Evolutionary conservation across 2,329 filamentous ascomycete species (phyloP).

Genomic region (Nemania sp.): DNA sequence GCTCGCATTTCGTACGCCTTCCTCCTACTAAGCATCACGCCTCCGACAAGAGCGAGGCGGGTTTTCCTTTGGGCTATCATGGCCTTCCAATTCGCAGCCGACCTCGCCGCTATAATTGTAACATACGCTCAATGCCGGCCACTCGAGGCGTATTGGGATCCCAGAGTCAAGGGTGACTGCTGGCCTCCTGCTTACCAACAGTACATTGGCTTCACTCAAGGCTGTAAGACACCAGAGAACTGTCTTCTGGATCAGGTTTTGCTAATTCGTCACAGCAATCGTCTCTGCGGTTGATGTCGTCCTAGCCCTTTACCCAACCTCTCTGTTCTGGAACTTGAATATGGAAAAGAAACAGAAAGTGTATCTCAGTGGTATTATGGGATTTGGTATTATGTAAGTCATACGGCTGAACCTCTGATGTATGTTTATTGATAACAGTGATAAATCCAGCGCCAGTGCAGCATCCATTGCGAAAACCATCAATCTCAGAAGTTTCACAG

Average conservation of each 20-base stretch:
- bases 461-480: slow-evolving; percentile 28
- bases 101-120: slow-evolving; percentile 23
- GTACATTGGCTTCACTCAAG: slow-evolving; percentile 27
- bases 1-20: slow-evolving; percentile 28
- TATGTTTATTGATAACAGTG: no score
- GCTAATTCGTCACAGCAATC: slow-evolving; percentile 19
- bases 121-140: slow-evolving; percentile 26
- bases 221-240: slow-evolving; percentile 23
- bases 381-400: slow-evolving; percentile 25
- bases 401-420: no score
- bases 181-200: slow-evolving; percentile 20
- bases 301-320: slow-evolving; percentile 27
- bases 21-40: slow-evolving; percentile 21
- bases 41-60: slow-evolving; percentile 12
- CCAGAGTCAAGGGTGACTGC: slow-evolving; percentile 10
- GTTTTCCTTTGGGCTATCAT: slow-evolving; percentile 28
- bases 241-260: background rate
- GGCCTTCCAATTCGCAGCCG: slow-evolving; percentile 22
- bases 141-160: slow-evolving; percentile 23
- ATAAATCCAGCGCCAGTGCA: slow-evolving; percentile 21
- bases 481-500: slow-evolving; percentile 6
- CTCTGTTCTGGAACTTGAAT: slow-evolving; percentile 28
- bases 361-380: slow-evolving; percentile 24
- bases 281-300: slow-evolving; percentile 24
- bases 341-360: slow-evolving; percentile 26